Evolutionary conservation across 495 filamentous ascomycete genomes (phyloP).

Genomic region (Penicillium parvum): DNA sequence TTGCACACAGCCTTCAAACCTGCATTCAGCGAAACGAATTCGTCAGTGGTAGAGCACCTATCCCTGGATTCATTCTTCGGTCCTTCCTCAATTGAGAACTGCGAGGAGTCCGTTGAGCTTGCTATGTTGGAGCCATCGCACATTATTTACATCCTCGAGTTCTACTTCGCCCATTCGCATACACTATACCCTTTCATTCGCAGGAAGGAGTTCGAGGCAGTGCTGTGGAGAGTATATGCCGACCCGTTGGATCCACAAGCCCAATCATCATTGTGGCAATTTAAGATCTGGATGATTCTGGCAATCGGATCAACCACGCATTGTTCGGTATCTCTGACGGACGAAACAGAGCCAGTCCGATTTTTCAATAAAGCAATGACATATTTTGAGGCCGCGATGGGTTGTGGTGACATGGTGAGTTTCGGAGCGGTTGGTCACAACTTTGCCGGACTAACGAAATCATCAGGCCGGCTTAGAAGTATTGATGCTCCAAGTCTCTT

Average conservation of each 20-base stretch:
- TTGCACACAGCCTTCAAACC: conserved; percentile 11
- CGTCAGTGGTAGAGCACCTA: conserved; percentile 15
- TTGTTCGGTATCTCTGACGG: conserved; percentile 34
- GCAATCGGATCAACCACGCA: conserved; percentile 38
- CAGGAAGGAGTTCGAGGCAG: conserved; percentile 24
- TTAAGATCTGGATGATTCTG: conserved; percentile 39
- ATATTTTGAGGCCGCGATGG: conserved; percentile 35
- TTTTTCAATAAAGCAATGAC: conserved; percentile 37
- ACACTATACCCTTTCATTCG: conserved; percentile 37
- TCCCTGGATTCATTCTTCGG: conserved; percentile 17
- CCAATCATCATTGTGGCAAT: conserved; percentile 28
- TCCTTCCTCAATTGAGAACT: conserved; percentile 12
- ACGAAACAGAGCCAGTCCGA: conserved; percentile 32
- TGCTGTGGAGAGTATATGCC: conserved; percentile 25
- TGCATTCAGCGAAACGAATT: conserved; percentile 11
- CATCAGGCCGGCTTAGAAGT: conserved; percentile 34
- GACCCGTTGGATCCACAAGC: conserved; percentile 22
- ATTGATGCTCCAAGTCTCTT: conserved; percentile 40
- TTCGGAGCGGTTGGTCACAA: background rate
- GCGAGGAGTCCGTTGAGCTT: conserved; percentile 16
- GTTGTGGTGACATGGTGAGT: conserved; percentile 32
- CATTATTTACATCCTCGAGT: conserved; percentile 27
- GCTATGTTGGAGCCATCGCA: conserved; percentile 20
- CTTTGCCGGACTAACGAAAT: background rate
- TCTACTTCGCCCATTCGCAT: conserved; percentile 42